Conservation (phyloP, 176 grass and related monocot genomes). For the Urochloa ruziziensis region DNA sequence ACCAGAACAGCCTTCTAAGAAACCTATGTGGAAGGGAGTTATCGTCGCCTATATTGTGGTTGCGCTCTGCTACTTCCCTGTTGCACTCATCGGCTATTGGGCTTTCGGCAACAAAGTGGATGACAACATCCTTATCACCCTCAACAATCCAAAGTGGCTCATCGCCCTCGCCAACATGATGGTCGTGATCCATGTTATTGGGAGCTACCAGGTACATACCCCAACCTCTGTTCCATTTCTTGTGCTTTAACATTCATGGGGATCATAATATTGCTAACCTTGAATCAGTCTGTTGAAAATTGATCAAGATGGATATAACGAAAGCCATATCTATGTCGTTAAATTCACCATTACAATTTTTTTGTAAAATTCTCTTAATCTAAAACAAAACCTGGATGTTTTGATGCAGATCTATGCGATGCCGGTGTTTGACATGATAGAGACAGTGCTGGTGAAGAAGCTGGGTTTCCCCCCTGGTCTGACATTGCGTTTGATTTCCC, state of each 20-base stretch:
- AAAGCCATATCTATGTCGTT: neutral
- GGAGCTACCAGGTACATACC: conserved; percentile 17
- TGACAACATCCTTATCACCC: conserved; percentile 66
- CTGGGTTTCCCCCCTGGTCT: conserved; percentile 58
- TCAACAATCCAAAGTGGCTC: conserved; percentile 70
- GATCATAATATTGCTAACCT: neutral
- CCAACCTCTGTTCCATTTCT: too few relatives aligned
- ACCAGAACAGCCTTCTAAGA: conserved; percentile 81
- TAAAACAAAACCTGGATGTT: neutral
- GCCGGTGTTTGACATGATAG: conserved; percentile 96
- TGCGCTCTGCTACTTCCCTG: conserved; percentile 90
- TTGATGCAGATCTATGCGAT: conserved; percentile 74
- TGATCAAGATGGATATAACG: neutral
- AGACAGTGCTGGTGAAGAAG: conserved; percentile 84
- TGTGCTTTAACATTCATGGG: neutral
- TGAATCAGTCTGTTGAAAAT: neutral
- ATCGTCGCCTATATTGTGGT: conserved; percentile 85
- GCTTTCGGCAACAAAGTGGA: conserved; percentile 48
- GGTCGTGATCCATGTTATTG: conserved; percentile 91
- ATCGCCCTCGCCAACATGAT: conserved; percentile 88
- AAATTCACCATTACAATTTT: neutral
- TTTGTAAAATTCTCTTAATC: too few relatives aligned
- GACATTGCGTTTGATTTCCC: conserved; percentile 58
- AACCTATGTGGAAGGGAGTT: conserved; percentile 96
- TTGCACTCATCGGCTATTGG: conserved; percentile 81